Base-by-base conservation (phyloP, 2,329 filamentous ascomycete genomes). In the Epichloe hybrida region DNA sequence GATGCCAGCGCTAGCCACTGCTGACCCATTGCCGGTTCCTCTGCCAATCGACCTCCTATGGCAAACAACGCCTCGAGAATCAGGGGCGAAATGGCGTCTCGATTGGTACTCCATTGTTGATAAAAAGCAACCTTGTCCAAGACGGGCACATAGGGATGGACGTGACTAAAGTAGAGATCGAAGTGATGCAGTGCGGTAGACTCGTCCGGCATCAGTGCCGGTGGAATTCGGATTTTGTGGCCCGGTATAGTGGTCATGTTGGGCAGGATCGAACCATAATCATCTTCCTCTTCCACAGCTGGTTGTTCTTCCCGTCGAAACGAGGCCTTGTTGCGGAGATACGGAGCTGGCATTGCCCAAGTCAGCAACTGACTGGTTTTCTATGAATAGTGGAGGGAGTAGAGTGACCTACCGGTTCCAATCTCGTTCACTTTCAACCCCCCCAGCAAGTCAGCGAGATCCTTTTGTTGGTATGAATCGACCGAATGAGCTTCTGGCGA, bases 1-100 rank as follows among this genome's bases (percentile, higher is more conserved):
- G 87, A 86, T 52, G 89, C 90, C 55, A 97, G 75, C 34, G 88
- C 88, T 46, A 97, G 79, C 93, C 93, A 97, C 66, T 93, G 89
- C 57, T 90, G 86, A 11, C 88, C 89, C 66, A 93, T 83, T 0
- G 84, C 78, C 4, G 87, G 84, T 57, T 94, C 87, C 56, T 93
- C 88, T 1, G 89, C 83, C 54, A 95, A 75, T 38, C 88, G 79
- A 8, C 87, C 87, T 4, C 88, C 84, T 62, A 94, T 93, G 12
- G 91, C 88, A 65, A 97, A 95, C 17, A 97, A 81, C 7, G 88
- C 88, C 66, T 96, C 91, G 1, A 97, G 72, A 51, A 97, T 76
- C 35, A 97, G 72, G 0, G 91, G 90, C 0, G 93, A 96, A 34
- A 97, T 89, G 0, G 85, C 80, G n/a, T 84, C 79, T 52, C 87